Evolutionary conservation across 805 yeast species (phyloP), one percentile per base, ranked within the genome.

Genomic region (Helenozyma rhizophorensis): DNA sequence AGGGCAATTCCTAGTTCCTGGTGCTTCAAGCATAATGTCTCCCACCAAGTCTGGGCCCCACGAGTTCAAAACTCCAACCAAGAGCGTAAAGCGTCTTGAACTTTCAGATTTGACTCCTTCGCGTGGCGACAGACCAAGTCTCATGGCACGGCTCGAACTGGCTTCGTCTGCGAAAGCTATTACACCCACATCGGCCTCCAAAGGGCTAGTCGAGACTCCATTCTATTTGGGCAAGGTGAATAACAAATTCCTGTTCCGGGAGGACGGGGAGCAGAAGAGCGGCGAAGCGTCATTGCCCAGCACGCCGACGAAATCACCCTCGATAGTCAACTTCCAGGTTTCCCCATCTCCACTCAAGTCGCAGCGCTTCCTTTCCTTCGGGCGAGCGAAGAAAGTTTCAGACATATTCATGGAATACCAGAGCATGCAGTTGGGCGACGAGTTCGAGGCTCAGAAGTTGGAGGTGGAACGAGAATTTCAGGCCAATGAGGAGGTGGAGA

Each of bases 291-390:
- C 19, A 8, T 29, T 23, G 16, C 26, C 26, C 4, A 19, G 17
- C 17, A 26, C 37, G 19, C 37, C 39, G 21, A 22, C 34, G 4
- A 26, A 27, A 4, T 32, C 40, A 5, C 35, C 35, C 14, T 15
- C 12, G 9, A 21, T 29, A 0, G 28, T 42, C 2, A 36, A 42
- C 10, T 65, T 65, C 36, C 68, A 49, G 48, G 60, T 60, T 3
- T 70, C 76, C 6, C 77, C 77, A 0, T 64, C 72, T 3, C 74
- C 75, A 8, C 46, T 71, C 23, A 68, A 62, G 30, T 42, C 64
- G 3, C 60, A 58, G 36, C 34, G 66, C 15, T 45, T 54, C 19
- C 41, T 60, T 14, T 40, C 50, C 4, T 42, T 48, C 21, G 53
- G 53, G 4, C 23, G 28, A 13, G 32, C 33, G 22, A 55, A 50